phyloP scores from a whole-genome alignment of 305 asterid species.

The Nicotiana rustica region DNA sequence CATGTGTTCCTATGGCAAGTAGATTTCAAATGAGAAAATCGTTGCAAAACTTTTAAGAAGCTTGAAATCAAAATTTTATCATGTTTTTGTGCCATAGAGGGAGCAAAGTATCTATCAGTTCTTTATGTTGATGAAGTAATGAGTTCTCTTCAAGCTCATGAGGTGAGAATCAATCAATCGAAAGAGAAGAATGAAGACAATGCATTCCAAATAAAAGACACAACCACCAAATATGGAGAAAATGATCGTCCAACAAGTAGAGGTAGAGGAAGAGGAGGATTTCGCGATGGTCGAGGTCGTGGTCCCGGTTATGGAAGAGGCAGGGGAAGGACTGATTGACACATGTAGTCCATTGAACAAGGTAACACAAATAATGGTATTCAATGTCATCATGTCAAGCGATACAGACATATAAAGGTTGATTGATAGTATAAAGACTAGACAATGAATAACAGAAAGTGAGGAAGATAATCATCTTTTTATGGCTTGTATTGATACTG shows the following conservation, averaged over 20 bases:
- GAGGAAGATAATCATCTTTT: not conserved
- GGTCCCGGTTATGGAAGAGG: not conserved
- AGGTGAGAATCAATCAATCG: constrained; percentile 17
- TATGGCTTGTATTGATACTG: too few relatives aligned
- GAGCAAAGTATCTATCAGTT: constrained; percentile 24
- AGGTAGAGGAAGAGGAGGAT: constrained; percentile 15
- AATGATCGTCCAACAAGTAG: not conserved
- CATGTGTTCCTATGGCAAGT: constrained; percentile 28
- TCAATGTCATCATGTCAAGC: not conserved
- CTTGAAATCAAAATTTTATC: constrained; percentile 36
- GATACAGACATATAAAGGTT: too few relatives aligned
- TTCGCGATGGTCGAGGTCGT: too few relatives aligned
- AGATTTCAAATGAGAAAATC: not conserved
- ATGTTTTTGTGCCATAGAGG: constrained; percentile 35
- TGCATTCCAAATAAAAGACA: constrained; percentile 34
- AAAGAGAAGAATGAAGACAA: constrained; percentile 32
- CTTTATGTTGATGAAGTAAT: constrained; percentile 34
- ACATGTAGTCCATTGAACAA: not conserved
- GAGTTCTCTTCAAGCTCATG: constrained; percentile 35
- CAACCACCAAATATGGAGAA: not conserved
- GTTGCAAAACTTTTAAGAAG: constrained; percentile 34
- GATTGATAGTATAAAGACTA: not conserved
- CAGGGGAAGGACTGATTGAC: too few relatives aligned
- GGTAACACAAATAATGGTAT: not conserved
- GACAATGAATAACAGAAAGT: not conserved